These are phyloP conservation scores for Petunia axillaris DNA, from an alignment of 257 asterid genomes.

Conservation along the genomic window DNA sequence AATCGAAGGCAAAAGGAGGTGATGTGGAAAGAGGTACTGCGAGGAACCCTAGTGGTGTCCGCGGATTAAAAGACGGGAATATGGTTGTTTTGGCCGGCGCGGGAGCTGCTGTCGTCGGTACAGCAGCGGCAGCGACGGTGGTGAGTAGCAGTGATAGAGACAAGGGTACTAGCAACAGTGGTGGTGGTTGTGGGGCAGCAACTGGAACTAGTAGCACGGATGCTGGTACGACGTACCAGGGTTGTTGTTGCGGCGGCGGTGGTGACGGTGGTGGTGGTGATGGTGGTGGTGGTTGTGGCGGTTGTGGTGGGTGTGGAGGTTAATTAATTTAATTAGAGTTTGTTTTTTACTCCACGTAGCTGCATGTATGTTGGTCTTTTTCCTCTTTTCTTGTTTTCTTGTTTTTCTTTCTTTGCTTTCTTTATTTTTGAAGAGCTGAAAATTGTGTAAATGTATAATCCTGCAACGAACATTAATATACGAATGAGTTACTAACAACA, in stretches of 20 bases:
- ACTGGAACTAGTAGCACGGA: not conserved
- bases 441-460: too few species aligned
- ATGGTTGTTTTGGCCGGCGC: not conserved
- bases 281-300: slow-evolving; percentile 19
- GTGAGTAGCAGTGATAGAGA: not conserved
- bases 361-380: not conserved
- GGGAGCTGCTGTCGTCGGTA: not conserved
- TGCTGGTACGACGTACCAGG: slow-evolving; percentile 16
- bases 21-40: not conserved
- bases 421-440: too few species aligned
- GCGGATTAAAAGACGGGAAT: not conserved
- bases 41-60: not conserved
- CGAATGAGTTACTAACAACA: too few species aligned
- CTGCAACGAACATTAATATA: too few species aligned
- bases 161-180: not conserved
- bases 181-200: not conserved
- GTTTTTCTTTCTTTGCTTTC: too few species aligned
- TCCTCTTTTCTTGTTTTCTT: too few species aligned
- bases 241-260: slow-evolving; percentile 31
- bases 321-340: not conserved
- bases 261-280: slow-evolving; percentile 20
- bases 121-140: not conserved
- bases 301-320: slow-evolving; percentile 33
- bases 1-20: not conserved
- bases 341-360: not conserved